Base-by-base conservation (phyloP, 257 asterid genomes). In the Salvia rosmarinus region DNA sequence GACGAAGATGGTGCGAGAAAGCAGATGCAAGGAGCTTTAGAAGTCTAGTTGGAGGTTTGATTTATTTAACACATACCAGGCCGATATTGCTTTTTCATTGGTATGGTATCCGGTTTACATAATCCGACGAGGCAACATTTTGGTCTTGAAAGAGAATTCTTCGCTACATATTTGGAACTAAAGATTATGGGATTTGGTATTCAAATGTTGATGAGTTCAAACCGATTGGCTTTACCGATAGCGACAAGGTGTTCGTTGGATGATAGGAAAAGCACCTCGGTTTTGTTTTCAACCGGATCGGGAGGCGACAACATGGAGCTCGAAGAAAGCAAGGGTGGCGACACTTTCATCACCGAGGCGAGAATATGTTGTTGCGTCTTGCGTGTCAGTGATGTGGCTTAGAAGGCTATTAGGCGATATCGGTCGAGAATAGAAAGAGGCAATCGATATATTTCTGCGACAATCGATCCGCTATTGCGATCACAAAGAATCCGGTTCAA, bases 111-210 rank as follows among this genome's bases (percentile, higher is more conserved):
- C 12, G 62, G 13, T 20, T 20, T 21, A 52, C 60, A 52, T 10
- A 21, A 20, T 52, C 34, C 35, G 6, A 52, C 35, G 19, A 23
- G 13, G 4, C 57, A 50, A 17, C 28, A 50, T 20, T 9, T 52
- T 10, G n/a, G 23, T 20, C n/a, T 2, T 32, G 34, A 1, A 52
- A 52, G 13, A 50, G 28, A 9, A 50, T 50, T 17, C 64, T 60
- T 50, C 40, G 51, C 6, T 71, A 60, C 44, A n/a, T 71, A 4
- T 70, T 51, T 58, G 17, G 62, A 59, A 71, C 62, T 13, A 3
- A 42, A 14, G 13, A 47, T 5, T 71, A 3, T 59, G 75, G n/a
- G 58, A 60, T 71, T 42, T 59, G 50, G 61, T 71, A 60, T 12
- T 44, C 68, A 4, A 44, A 50, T 12, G 37, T 23, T 11, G 19